A percentile compares a stretch with the other conserved stretches of the same genome.
Conservation (phyloP, 768 basidiomycete genomes). For the Tylopilus intermedius region DNA sequence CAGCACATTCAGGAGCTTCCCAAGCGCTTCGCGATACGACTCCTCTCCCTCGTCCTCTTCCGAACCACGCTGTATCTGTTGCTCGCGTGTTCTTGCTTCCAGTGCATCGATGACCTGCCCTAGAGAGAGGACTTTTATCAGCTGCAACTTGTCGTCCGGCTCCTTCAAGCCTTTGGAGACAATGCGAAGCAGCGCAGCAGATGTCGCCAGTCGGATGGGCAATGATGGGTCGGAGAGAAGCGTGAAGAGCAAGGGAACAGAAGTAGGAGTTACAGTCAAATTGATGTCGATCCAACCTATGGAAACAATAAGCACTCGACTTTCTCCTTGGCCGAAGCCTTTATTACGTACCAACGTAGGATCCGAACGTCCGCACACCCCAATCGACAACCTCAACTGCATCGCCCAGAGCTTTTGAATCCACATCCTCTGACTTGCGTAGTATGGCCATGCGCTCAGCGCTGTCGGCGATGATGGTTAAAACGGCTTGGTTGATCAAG, state of each 20-base stretch:
- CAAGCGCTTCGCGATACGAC: conserved; percentile 84
- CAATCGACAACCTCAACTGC: conserved; percentile 81
- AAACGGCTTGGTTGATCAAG: conserved; percentile 78
- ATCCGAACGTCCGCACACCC: conserved; percentile 88
- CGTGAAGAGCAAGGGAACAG: conserved; percentile 79
- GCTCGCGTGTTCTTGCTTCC: conserved; percentile 66
- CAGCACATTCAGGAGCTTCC: conserved; percentile 72
- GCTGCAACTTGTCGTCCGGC: conserved; percentile 79
- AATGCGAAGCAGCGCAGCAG: conserved; percentile 74
- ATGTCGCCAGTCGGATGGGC: conserved; percentile 78
- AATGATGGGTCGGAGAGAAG: conserved; percentile 75
- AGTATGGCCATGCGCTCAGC: conserved; percentile 52
- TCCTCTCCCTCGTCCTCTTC: conserved; percentile 85
- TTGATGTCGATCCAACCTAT: conserved; percentile 98
- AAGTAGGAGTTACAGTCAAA: conserved; percentile 85
- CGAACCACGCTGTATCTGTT: conserved; percentile 60
- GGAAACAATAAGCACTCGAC: background rate
- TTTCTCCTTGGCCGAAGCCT: background rate
- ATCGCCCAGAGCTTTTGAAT: conserved; percentile 51
- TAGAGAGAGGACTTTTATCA: conserved; percentile 85
- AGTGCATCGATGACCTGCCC: conserved; percentile 77
- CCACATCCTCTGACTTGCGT: conserved; percentile 40
- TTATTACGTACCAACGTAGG: conserved; percentile 80
- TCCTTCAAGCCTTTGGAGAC: conserved; percentile 93
- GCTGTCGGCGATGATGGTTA: conserved; percentile 75